Conservation (phyloP, 768 basidiomycete species). For the Pleurotus djamor region DNA sequence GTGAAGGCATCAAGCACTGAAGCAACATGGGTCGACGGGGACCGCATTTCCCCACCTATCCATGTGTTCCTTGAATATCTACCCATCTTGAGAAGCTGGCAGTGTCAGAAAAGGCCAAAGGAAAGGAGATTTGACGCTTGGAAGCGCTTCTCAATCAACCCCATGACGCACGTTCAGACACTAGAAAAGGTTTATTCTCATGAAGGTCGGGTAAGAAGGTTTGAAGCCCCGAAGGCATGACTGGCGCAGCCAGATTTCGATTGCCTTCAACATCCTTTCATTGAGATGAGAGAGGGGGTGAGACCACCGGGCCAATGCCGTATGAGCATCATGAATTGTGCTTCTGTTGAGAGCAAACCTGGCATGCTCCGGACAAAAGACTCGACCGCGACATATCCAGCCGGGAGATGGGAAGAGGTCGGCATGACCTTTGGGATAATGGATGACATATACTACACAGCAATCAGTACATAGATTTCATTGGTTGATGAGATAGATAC, state of each 20-base stretch:
- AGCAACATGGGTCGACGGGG: background rate
- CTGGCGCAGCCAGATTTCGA: no score
- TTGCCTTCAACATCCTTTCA: no score
- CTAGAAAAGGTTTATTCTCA: background rate
- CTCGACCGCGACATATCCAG: background rate
- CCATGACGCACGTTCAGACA: slow-evolving; percentile 1
- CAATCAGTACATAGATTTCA: background rate
- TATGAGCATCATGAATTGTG: no score
- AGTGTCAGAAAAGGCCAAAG: background rate
- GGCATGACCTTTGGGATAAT: background rate
- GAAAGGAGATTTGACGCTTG: background rate
- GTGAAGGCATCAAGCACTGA: background rate
- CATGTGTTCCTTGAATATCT: background rate
- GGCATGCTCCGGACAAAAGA: background rate
- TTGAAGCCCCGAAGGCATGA: background rate
- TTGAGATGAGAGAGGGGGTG: no score
- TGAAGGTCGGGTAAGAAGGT: background rate
- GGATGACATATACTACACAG: background rate
- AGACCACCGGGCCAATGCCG: no score
- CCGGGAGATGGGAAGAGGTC: background rate
- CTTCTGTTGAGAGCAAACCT: background rate
- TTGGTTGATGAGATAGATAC: background rate
- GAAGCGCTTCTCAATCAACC: background rate
- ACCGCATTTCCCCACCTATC: background rate
- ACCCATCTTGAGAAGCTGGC: background rate